Percentiles rank a stretch among this genome's conserved stretches.
Conservation (phyloP, 2,329 filamentous ascomycete genomes). For the Piedraia hortae region DNA sequence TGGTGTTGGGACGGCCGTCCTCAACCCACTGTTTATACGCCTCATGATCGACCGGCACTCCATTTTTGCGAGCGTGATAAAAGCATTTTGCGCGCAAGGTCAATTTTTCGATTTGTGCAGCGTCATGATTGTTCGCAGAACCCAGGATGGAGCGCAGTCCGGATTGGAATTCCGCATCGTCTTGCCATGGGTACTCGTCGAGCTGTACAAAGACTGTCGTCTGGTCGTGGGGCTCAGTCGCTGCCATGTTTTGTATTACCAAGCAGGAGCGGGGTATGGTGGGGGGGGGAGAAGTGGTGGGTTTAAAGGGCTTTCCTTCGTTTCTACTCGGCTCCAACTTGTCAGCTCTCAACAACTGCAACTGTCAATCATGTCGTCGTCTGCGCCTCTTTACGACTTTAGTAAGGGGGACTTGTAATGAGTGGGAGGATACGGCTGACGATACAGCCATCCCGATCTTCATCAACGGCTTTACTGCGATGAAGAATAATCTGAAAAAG, state of each 20-base stretch:
- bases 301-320: no score
- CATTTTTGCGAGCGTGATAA: slow-evolving; percentile 27
- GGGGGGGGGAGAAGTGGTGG: no score
- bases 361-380: no score
- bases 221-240: not conserved
- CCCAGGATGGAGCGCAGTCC: slow-evolving; percentile 38
- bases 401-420: not conserved
- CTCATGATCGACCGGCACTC: slow-evolving; percentile 31
- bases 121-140: slow-evolving; percentile 24
- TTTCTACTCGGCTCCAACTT: no score
- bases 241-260: no score
- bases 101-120: slow-evolving; percentile 27
- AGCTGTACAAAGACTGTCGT: slow-evolving; percentile 28
- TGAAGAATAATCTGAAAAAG: slow-evolving; percentile 18
- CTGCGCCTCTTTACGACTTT: not conserved
- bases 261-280: no score
- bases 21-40: slow-evolving; percentile 38
- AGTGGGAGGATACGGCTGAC: not conserved
- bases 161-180: slow-evolving; percentile 40
- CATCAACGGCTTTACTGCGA: slow-evolving; percentile 17
- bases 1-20: slow-evolving; percentile 2
- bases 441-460: slow-evolving; percentile 16
- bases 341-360: no score
- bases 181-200: slow-evolving; percentile 38
- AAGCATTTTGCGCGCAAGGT: slow-evolving; percentile 41